Conservation (phyloP, 2,329 filamentous ascomycete species). For the Setomelanomma holmii region DNA sequence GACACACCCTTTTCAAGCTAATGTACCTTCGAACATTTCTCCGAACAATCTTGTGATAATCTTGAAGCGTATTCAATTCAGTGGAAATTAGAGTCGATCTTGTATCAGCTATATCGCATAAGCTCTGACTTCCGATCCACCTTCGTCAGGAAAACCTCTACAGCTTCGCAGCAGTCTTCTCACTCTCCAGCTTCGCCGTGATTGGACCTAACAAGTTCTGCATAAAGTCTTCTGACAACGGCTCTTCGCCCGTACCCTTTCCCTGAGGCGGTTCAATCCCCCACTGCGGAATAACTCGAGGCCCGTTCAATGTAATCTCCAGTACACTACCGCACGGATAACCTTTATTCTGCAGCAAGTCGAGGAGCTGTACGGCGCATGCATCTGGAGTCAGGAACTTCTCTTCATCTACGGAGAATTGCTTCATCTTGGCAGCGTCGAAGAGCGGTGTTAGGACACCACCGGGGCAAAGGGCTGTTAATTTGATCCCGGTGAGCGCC, state of each 20-base stretch:
- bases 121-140: too few relatives aligned
- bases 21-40: too few relatives aligned
- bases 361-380: constrained; percentile 29
- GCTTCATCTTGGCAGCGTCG: constrained; percentile 26
- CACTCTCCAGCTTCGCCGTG: constrained; percentile 21
- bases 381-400: constrained; percentile 25
- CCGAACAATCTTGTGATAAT: too few relatives aligned
- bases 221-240: constrained; percentile 16
- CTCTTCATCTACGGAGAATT: constrained; percentile 23
- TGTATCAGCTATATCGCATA: too few relatives aligned
- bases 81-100: too few relatives aligned
- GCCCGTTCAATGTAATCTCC: constrained; percentile 27
- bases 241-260: constrained; percentile 28
- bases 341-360: constrained; percentile 38
- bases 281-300: constrained; percentile 36
- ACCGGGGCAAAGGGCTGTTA: constrained; percentile 38
- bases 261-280: constrained; percentile 30
- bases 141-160: constrained; percentile 3
- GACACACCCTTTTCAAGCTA: too few relatives aligned
- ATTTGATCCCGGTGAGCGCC: constrained; percentile 36
- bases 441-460: constrained; percentile 37
- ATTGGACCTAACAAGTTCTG: constrained; percentile 31
- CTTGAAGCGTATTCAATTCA: too few relatives aligned
- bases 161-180: constrained; percentile 16
- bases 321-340: constrained; percentile 35